Conservation (phyloP, 345 rosid genomes). For the Psidium guajava region DNA sequence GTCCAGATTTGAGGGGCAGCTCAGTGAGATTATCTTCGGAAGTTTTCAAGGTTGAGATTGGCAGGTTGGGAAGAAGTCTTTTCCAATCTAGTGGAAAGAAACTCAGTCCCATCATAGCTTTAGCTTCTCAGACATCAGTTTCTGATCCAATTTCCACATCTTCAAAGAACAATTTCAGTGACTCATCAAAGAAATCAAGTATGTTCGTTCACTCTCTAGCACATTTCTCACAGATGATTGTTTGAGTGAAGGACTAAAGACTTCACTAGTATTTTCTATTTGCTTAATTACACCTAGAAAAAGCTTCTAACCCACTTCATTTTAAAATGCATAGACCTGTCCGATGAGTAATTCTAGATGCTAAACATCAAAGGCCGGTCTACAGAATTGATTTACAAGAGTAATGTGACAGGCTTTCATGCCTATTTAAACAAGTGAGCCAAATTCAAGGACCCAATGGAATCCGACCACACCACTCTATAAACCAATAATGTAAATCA, state of each 20-base stretch:
- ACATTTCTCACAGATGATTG: not conserved
- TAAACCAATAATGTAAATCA: not conserved
- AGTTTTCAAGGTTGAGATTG: conserved; percentile 19
- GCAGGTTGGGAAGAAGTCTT: conserved; percentile 14
- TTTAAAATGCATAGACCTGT: not conserved
- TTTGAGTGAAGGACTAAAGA: not conserved
- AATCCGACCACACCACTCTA: not conserved
- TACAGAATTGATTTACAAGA: not conserved
- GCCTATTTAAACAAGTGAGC: not conserved
- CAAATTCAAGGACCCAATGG: not conserved
- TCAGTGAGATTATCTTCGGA: conserved; percentile 16
- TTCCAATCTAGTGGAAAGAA: conserved; percentile 15
- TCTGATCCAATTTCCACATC: conserved; percentile 43
- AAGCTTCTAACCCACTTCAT: not conserved
- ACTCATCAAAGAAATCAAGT: conserved; percentile 52
- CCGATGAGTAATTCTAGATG: not conserved
- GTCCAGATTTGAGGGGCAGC: conserved; percentile 10
- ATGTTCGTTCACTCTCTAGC: conserved; percentile 4
- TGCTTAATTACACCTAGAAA: not conserved
- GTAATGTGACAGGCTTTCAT: not conserved
- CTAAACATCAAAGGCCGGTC: not conserved
- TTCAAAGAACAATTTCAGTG: conserved; percentile 23
- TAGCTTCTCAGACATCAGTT: conserved; percentile 37
- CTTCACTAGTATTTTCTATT: not conserved
- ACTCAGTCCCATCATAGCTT: conserved; percentile 27